Base-by-base conservation (phyloP, 176 grass and related monocot species). In the Ensete ventricosum region DNA sequence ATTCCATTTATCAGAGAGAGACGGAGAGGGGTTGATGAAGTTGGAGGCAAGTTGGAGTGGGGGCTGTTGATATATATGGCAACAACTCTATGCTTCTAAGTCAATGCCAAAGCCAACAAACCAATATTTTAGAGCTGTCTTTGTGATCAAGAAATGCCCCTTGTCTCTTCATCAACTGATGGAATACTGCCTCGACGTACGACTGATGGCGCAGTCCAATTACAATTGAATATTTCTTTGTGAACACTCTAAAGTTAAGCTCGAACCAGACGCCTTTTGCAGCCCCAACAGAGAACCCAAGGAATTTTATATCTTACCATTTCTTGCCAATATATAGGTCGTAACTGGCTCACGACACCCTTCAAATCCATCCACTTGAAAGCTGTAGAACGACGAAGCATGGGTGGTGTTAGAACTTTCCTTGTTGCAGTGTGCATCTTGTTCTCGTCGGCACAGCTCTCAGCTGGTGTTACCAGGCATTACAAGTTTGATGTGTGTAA, bases 181-280 rank as follows among this genome's bases (percentile, higher is more conserved):
- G 3, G 4, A 43, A 6, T 6, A 43, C 34, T 6, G 34, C 34
- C 34, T 43, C 34, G 6, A 43, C 34, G 5, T 6, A 0, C 34
- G 34, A 43, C 34, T 43, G 34, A 43, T 43, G 34, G 34, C 57
- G n/a, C 3, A 60, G 14, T 20, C 12, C 55, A 59, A 16, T 59
- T 1, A n/a, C 62, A 65, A 27, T 34, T 23, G 62, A 23, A 51
- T 19, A 34, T 74, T 57, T 55, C 75, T 77, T 77, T 26, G 60
- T 23, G 14, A 52, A 58, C 75, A 66, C 75, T 53, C 60, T 64
- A 77, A 64, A 77, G 49, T 50, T 77, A 48, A 77, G 75, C 12
- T 53, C 8, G 75, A 77, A 77, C 58, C 20, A 24, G 57, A 74
- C 72, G 8, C 72, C 11, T 19, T 22, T 23, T 34, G 65, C 65